Evolutionary conservation across 176 grass and related monocot species (phyloP), one percentile per base, ranked within the genome.

Genomic region (Phoenix roebelenii): DNA sequence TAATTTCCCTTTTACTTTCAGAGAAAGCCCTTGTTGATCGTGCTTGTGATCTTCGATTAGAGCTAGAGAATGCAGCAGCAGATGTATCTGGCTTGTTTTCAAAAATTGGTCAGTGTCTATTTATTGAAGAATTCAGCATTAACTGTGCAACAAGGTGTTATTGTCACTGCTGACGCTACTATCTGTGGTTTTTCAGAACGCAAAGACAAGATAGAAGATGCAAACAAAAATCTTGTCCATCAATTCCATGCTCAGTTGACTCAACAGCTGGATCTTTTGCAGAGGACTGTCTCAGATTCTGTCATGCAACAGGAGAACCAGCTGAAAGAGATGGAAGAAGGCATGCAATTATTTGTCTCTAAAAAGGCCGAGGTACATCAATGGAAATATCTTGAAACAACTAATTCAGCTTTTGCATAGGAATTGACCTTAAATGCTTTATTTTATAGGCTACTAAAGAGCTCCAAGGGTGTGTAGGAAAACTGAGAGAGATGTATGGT

Each of bases 31-130:
- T 95, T 57, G 51, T 89, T 74, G 61, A 69, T 26, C 75, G 63
- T 85, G 78, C 79, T 35, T 75, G 78, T 52, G 74, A 62, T 10
- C 85, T 95, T 60, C 67, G 72, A 71, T 72, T 64, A 23, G 78
- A 95, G 55, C 69, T 89, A 26, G 85, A 83, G 76, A 76, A 80
- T 66, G 72, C 79, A 83, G 29, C 79, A 59, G 59, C 55, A 1
- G 82, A 95, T 73, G 65, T 95, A 61, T 83, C 79, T 78, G 79
- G 81, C 57, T 59, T 95, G 63, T 95, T 89, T 74, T 89, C 79
- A 50, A 89, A 95, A 79, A 72, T 95, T 72, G 89, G 82, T 95
- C 23, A 15, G 76, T 66, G 28, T 67, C 19, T 58, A 60, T 61
- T 32, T 20, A 23, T 72, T 58, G 9, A 44, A 44, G 10, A 44